Base-by-base conservation (phyloP, 495 filamentous ascomycete species). In the Xylaria acuta region DNA sequence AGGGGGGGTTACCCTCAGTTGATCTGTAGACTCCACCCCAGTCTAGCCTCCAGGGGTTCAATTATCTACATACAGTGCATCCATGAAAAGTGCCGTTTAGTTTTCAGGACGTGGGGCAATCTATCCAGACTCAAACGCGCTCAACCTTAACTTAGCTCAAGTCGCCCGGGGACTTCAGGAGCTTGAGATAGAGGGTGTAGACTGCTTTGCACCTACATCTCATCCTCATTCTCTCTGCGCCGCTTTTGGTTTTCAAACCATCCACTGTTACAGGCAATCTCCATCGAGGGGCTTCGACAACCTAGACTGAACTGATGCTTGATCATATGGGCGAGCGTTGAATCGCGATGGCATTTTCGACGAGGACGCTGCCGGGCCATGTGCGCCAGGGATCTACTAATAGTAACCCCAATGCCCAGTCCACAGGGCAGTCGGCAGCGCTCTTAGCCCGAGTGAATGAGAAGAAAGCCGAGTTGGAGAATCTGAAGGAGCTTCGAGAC, bases 401-500 rank as follows among this genome's bases (percentile, higher is more conserved):
- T n/a, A 58, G 82, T 38, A 83, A 82, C 67, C 68, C 76, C 34
- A 75, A 74, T 71, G 77, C 79, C 16, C 80, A 82, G 63, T 83
- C 86, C 53, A 77, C 84, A 34, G 89, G 92, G 47, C 94, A 95
- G 80, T 94, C 95, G 25, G 91, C 94, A 4, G 89, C 91, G 34
- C 86, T 99, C n/a, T 79, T 92, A 38, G 89, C 94, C 36, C 92
- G 97, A 64, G 94, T 99, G 80, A 91, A 92, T 64, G 94, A 97
- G 78, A 99, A 99, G 84, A 94, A 93, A 80, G 91, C 91, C 53
- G 96, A 99, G 80, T 87, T 99, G 18, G 94, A 97, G 73, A 97
- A 92, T 76, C 85, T 98, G 47, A 92, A 90, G 72, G 91, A 97
- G 75, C 83, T 99, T 45, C 90, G 94, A 71, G 94, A 97, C 76